Evolutionary conservation across 2,329 filamentous ascomycete genomes (phyloP), one percentile per base, ranked within the genome.

Genomic region (Phialophora macrospora): DNA sequence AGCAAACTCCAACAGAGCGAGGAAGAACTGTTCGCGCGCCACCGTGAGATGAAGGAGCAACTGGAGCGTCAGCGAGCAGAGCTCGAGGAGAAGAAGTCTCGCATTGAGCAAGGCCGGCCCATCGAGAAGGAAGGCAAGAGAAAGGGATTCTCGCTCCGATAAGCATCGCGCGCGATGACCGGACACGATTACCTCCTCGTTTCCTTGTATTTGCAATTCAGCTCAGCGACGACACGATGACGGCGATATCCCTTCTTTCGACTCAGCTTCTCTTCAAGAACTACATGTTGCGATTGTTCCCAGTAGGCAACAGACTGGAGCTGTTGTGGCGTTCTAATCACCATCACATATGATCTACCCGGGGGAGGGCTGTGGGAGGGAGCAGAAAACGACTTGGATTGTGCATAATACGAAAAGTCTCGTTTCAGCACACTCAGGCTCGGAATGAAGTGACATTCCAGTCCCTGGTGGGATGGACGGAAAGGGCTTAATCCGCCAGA

Each of bases 11-110:
- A 96, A 84, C 95, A 98, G 84, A 97, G 93, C 85, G 95, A 99
- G 81, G 95, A 99, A 80, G 95, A 99, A 85, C 84, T 99, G 65
- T 98, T 98, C 77, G 93, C 95, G 72, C 90, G 95, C 74, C 95
- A 99, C 84, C 90, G 94, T 78, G 95, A 99, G 85, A 99, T 99
- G 95, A 99, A 98, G 87, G 95, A 99, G 78, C 94, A 98, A 81
- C 88, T 99, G 75, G 95, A 99, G 77, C 89, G 93, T 78, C 94
- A 98, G 85, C 90, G 93, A 79, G 81, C 87, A 79, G 95, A 99
- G 80, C 87, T 99, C 77, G 95, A 99, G 80, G 95, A 99, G 83
- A 99, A 98, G 91, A 99, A 99, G 85, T 81, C 87, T 72, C 90
- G 95, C 75, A 85, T 99, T 83, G 95, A 99, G 82, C 97, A 90